A percentile compares a stretch with the other conserved stretches of the same genome.
phyloP scores from a whole-genome alignment of 2,329 filamentous ascomycete genomes.

The Harringtonia lauricola region DNA sequence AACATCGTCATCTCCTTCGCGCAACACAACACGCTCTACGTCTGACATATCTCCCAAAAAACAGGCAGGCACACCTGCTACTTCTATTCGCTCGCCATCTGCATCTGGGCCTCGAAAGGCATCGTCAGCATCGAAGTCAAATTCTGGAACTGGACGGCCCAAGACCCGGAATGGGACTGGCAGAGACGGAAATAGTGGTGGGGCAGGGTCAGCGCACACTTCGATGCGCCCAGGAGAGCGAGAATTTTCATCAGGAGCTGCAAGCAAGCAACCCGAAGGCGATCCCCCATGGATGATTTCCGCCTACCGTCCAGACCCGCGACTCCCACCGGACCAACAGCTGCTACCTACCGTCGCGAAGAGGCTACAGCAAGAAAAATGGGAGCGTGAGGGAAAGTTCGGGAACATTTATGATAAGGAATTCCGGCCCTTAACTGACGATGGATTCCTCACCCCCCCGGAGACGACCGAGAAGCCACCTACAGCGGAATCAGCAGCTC shows the following conservation, averaged over 20 bases:
- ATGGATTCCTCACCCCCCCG: conserved; percentile 37
- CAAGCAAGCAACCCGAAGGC: conserved; percentile 68
- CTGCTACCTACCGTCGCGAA: conserved; percentile 89
- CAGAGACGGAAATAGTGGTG: conserved; percentile 21
- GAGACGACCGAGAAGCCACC: conserved; percentile 21
- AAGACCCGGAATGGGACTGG: conserved; percentile 50
- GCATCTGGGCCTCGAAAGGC: conserved; percentile 24
- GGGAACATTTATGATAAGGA: conserved; percentile 79
- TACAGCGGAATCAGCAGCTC: conserved; percentile 7
- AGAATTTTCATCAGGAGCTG: conserved; percentile 28
- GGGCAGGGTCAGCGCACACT: conserved; percentile 37
- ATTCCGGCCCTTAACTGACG: conserved; percentile 70
- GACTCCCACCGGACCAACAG: conserved; percentile 88
- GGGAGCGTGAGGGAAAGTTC: conserved; percentile 84
- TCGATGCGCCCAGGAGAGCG: conserved; percentile 52
- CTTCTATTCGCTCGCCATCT: conserved; percentile 12
- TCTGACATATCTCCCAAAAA: conserved; percentile 48
- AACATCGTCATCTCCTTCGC: not conserved
- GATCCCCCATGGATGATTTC: conserved; percentile 92
- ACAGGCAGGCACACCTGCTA: conserved; percentile 16
- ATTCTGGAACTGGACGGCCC: conserved; percentile 35
- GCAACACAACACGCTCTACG: conserved; percentile 19
- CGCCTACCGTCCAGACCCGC: conserved; percentile 91
- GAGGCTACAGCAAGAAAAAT: conserved; percentile 84
- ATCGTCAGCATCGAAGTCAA: conserved; percentile 24